These are phyloP conservation scores for Schizothecium vesticola DNA, from an alignment of 495 filamentous ascomycete genomes.

Conservation along the genomic window DNA sequence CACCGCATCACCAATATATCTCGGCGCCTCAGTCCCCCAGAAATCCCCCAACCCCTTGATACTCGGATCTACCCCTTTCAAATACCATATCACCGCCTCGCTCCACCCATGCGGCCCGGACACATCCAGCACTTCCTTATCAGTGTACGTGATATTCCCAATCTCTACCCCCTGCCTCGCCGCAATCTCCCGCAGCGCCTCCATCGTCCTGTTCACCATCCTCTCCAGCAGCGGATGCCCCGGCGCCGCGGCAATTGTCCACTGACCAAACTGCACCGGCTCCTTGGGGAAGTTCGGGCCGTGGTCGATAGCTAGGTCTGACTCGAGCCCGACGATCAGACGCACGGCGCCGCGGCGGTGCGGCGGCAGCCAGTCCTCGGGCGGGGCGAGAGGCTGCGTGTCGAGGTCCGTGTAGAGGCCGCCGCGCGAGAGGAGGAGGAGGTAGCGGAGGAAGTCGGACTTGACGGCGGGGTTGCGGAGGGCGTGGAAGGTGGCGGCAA, in stretches of 20 bases:
- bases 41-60: neutral
- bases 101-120: slow-evolving; percentile 9
- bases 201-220: slow-evolving; percentile 1
- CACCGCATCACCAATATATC: neutral
- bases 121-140: neutral
- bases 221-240: neutral
- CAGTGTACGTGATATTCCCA: neutral
- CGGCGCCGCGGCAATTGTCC: slow-evolving; percentile 11
- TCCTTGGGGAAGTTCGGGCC: neutral
- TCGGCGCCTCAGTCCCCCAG: neutral
- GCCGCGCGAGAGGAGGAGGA: neutral
- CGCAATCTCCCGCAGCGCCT: slow-evolving; percentile 3
- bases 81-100: neutral
- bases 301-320: slow-evolving; percentile 3
- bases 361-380: slow-evolving; percentile 2
- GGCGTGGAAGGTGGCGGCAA: slow-evolving; percentile 1
- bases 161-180: neutral
- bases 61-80: neutral
- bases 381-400: neutral
- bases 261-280: slow-evolving; percentile 11
- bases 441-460: slow-evolving; percentile 8
- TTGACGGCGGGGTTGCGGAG: neutral
- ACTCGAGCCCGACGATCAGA: slow-evolving; percentile 4
- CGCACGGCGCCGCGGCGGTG: neutral
- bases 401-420: slow-evolving; percentile 9